Base-by-base conservation (phyloP, 352 stramenopile species). In the Phytopythium mirpurense region DNA sequence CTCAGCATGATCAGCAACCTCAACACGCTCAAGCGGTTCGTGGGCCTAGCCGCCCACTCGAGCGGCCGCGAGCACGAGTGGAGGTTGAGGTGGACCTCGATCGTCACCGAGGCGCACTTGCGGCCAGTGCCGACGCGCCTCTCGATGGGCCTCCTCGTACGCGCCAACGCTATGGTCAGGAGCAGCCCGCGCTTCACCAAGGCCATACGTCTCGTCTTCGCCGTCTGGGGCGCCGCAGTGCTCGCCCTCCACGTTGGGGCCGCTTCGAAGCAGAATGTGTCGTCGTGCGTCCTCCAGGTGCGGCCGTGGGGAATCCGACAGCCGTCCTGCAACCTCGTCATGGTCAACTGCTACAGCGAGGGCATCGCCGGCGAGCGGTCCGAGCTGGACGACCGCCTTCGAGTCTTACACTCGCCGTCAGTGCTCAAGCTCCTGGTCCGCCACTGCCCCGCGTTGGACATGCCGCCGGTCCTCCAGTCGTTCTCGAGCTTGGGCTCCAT, bases 281-380 rank as follows among this genome's bases (percentile, higher is more conserved):
- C 32, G 3, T 42, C 72, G 29, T 80, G 68, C 14, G 53, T 34
- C 1, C 58, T 82, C 46, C 70, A 78, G 34, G 51, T 74, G 0
- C 62, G 62, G 10, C 66, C 75, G 2, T 86, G 75, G 70, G 54
- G 54, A 16, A 59, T 57, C 0, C 37, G 47, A 12, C 54, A 67
- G 12, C 52, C 68, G 7, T 62, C 64, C 2, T 86, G 75, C 19
- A 67, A 62, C 11, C 67, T 78, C 18, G 37, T 86, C n/a, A 37
- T 64, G 15, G 59, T 78, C 4, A 59, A 71, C 23, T 83, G 72
- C 27, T n/a, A 43, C 15, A 1, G 56, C 62, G 50, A 31, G 51
- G n/a, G 52, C 44, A 29, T 55, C 19, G 21, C 19, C 18, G 60
- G 68, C 11, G 44, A 37, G 16, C 41, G 23, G 18, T 4, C 7